Percentiles rank a stretch among this genome's conserved stretches.
These are phyloP conservation scores for Angomonas ambiguus DNA, from an alignment of 208 protist genomes.

Conservation along the genomic window DNA sequence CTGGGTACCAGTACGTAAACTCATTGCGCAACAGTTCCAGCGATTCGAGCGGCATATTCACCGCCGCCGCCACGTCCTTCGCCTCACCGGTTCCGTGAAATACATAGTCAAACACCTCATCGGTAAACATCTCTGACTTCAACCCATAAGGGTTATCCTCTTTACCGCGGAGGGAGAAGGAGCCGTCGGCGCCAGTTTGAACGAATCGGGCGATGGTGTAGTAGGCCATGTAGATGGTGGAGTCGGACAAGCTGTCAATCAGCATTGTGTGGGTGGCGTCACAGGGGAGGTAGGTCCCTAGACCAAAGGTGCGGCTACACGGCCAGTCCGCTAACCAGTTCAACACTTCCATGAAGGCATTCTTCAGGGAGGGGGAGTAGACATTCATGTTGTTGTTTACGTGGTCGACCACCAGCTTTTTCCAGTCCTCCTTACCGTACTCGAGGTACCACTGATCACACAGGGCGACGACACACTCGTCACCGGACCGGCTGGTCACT, in stretches of 20 bases:
- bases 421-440: slow-evolving; percentile 99
- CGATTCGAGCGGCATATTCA: slow-evolving; percentile 61
- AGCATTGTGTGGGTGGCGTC: slow-evolving; percentile 89
- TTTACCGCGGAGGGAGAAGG: slow-evolving; percentile 35
- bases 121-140: slow-evolving; percentile 92
- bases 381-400: slow-evolving; percentile 87
- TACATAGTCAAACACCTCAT: slow-evolving; percentile 94
- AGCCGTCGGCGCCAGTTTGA: slow-evolving; percentile 77
- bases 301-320: slow-evolving; percentile 98
- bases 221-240: slow-evolving; percentile 99
- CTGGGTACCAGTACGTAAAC: slow-evolving; percentile 99
- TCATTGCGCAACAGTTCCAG: slow-evolving; percentile 91
- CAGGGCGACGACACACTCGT: slow-evolving; percentile 99
- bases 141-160: slow-evolving; percentile 80
- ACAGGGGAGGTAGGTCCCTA: slow-evolving; percentile 98
- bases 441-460: slow-evolving; percentile 99
- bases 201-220: slow-evolving; percentile 99
- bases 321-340: slow-evolving; percentile 99
- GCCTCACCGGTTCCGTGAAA: slow-evolving; percentile 79
- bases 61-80: slow-evolving; percentile 43
- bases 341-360: slow-evolving; percentile 92
- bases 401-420: slow-evolving; percentile 76
- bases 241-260: slow-evolving; percentile 99
- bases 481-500: slow-evolving; percentile 98
- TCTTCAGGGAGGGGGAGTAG: slow-evolving; percentile 90